phyloP scores from a whole-genome alignment of 1,284 basidiomycete genomes.

The Apiotrichum gracile region DNA sequence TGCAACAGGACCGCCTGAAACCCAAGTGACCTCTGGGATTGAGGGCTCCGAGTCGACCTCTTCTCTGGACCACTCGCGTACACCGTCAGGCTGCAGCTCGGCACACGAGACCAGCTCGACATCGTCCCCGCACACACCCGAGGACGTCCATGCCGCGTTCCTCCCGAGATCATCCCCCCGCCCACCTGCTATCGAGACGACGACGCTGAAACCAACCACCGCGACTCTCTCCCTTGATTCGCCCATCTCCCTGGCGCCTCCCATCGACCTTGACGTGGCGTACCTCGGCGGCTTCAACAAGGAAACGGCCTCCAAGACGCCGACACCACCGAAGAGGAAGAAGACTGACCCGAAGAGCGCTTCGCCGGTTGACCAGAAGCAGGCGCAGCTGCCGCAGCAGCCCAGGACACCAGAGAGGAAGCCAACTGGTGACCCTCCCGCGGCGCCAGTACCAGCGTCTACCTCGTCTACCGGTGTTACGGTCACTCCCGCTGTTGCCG shows the following conservation, averaged over 20 bases:
- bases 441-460: background rate
- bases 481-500: background rate
- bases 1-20: background rate
- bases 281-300: background rate
- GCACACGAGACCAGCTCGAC: conserved; percentile 40
- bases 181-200: background rate
- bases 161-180: background rate
- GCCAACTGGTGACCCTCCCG: background rate
- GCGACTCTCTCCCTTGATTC: background rate
- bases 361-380: background rate
- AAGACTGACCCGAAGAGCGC: background rate
- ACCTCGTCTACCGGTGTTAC: background rate
- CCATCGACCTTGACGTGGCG: background rate
- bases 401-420: background rate
- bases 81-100: conserved; percentile 40
- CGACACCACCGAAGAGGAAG: background rate
- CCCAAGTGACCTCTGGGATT: background rate
- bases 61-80: conserved; percentile 37
- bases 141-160: conserved; percentile 19
- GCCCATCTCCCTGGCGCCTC: conserved; percentile 4
- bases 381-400: background rate
- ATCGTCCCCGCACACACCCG: conserved; percentile 38
- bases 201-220: background rate
- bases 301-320: background rate
- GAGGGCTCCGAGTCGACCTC: conserved; percentile 15